These are phyloP conservation scores for Cucumis sativus DNA, from an alignment of 306 rosid species.

Conservation along the genomic window DNA sequence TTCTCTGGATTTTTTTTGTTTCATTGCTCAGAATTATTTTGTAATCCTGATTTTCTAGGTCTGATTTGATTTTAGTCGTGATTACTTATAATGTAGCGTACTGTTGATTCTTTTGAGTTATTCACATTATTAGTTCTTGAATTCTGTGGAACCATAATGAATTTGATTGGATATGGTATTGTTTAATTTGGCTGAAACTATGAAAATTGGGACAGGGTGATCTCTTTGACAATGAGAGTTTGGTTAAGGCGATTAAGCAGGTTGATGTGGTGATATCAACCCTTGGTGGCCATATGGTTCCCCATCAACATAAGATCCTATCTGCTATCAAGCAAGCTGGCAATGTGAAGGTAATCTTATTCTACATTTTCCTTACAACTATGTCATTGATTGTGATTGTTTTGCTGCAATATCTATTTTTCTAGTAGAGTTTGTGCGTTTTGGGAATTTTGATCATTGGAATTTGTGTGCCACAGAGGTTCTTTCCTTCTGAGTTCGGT, in stretches of 20 bases:
- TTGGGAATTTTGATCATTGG: not conserved
- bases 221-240: slow-evolving; percentile 13
- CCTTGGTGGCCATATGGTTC: slow-evolving; percentile 14
- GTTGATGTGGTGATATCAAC: slow-evolving; percentile 31
- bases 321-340: slow-evolving; percentile 29
- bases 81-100: not conserved
- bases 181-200: not conserved
- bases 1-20: not conserved
- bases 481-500: slow-evolving; percentile 30
- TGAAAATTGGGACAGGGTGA: slow-evolving; percentile 13
- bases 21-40: not conserved
- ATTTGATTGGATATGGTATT: not conserved
- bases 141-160: not conserved
- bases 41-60: not conserved
- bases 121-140: not conserved
- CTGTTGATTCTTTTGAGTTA: not conserved
- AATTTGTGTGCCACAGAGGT: slow-evolving; percentile 13
- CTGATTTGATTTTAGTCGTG: not conserved
- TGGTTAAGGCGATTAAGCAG: slow-evolving; percentile 25
- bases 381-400: not conserved
- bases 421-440: not conserved
- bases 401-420: not conserved
- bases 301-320: slow-evolving; percentile 20
- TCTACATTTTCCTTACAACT: not conserved
- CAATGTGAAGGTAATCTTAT: slow-evolving; percentile 19